Base-by-base conservation (phyloP, 2,329 filamentous ascomycete genomes). In the Claviceps quebecensis region DNA sequence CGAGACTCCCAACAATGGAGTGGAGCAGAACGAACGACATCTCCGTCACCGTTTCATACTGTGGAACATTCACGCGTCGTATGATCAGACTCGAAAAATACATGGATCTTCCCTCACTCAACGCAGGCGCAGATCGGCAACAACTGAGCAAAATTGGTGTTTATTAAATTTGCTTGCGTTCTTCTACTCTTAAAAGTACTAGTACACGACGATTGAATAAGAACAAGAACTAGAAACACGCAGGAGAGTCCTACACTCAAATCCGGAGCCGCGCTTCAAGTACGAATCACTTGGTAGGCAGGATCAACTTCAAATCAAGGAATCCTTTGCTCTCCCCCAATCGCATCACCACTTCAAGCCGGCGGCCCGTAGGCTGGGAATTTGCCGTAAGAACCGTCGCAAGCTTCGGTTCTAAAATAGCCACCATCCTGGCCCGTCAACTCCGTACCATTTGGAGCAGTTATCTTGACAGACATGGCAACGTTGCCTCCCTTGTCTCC, bases 361-460 rank as follows among this genome's bases (percentile, higher is more conserved):
- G 37, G 50, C 34, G 37, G 50, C 23, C 53, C 53, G 17, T 54
- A 54, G 9, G 53, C 38, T 8, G 53, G 53, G 29, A 54, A 54
- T 45, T 52, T 54, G n/a, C 37, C 50, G 36, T 52, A 54, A 5
- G 53, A 54, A 22, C 50, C 50, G 22, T 54, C 53, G 47, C 53
- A 54, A 4, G 53, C 53, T 46, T 54, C 53, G 29, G 53, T 54
- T 39, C 53, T 47, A 17, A 54, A 54, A 41, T 54, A 54, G 11
- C 53, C 53, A 34, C 48, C 50, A 36, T 54, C 50, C 46, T 49
- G 34, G 23, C 53, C 53, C 16, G 53, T 54, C 50, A 54, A 50
- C 23, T 54, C 53, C 13, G 44, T 52, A 7, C 53, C 53, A 29
- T 50, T 54, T 13, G 53, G 53, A n/a, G 53, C 50, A 13, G 47